Base-by-base conservation (phyloP, 2,329 filamentous ascomycete genomes). In the Ceratocystis cubensis region DNA sequence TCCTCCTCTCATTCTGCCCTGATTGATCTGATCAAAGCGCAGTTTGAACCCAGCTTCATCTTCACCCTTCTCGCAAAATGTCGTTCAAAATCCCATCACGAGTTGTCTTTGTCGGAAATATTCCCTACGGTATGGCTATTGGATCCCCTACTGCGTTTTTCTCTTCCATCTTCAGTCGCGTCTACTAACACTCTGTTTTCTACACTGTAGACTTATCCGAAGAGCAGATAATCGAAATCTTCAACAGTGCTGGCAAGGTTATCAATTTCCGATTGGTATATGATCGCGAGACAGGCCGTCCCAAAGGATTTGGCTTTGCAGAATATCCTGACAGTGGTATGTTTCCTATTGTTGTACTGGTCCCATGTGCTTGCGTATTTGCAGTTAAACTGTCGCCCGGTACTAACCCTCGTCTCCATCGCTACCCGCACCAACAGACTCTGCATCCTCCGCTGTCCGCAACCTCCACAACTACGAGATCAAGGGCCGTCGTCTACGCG, bases 381-480 rank as follows among this genome's bases (percentile, higher is more conserved):
- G n/a, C n/a, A 57, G 25, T n/a, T 5, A 30, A 46, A 10, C 17
- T 44, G 20, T 22, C 5, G 20, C 20, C 22, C 25, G 25, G 3
- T 48, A 63, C 50, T 64, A 37, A 67, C 28, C 15, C 17, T 69
- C 28, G 45, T 46, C 61, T 65, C 45, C 50, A 57, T 30, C 50
- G 45, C 48, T 66, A 63, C 45, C 44, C 22, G 8, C n/a, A 68
- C 65, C 65, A 37, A 64, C 61, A 85, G 84, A 87, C 72, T 87
- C 91, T 30, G 94, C 94, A 41, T 91, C 93, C 46, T 96, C 91
- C 1, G 94, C 94, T 1, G 93, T 97, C 61, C 88, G 93, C 71
- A 97, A 99, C 74, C 80, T 97, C 64, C 96, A 97, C 78, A 91
- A 96, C 75, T 87, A 91, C 77, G 93, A 97, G 75, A 86, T 96